These are phyloP conservation scores for Citrus sp. DNA, from an alignment of 345 rosid species.

Conservation along the genomic window DNA sequence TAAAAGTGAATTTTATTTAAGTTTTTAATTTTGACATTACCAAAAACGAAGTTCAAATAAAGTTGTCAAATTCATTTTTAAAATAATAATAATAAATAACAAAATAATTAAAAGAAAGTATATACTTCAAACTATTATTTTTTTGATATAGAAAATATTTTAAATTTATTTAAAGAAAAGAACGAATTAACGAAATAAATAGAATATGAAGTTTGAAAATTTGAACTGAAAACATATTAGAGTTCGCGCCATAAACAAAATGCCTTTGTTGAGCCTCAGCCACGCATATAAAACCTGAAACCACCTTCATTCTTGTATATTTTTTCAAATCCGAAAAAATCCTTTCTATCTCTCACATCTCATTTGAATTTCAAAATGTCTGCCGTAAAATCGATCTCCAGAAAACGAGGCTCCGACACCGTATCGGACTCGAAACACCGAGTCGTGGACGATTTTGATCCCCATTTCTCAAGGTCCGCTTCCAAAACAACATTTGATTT, in stretches of 20 bases:
- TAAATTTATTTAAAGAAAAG: background rate
- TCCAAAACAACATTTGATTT: background rate
- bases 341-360: background rate
- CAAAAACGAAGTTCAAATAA: no score
- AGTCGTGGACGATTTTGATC: slow-evolving; percentile 51
- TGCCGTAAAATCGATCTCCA: slow-evolving; percentile 30
- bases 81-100: no score
- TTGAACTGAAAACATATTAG: background rate
- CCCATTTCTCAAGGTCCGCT: slow-evolving; percentile 55
- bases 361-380: slow-evolving; percentile 21
- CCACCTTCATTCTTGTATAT: background rate
- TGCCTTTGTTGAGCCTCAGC: background rate
- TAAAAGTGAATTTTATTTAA: no score
- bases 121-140: no score
- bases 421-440: slow-evolving; percentile 39
- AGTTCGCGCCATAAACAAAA: slow-evolving; percentile 1
- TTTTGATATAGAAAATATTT: no score
- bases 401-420: slow-evolving; percentile 40
- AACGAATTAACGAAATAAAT: background rate
- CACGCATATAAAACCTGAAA: background rate
- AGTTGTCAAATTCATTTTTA: no score
- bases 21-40: no score
- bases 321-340: background rate
- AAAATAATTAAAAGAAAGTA: no score
- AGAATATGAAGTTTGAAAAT: background rate